phyloP scores from a whole-genome alignment of 1,284 basidiomycete species.

The Gymnopus androsaceus region DNA sequence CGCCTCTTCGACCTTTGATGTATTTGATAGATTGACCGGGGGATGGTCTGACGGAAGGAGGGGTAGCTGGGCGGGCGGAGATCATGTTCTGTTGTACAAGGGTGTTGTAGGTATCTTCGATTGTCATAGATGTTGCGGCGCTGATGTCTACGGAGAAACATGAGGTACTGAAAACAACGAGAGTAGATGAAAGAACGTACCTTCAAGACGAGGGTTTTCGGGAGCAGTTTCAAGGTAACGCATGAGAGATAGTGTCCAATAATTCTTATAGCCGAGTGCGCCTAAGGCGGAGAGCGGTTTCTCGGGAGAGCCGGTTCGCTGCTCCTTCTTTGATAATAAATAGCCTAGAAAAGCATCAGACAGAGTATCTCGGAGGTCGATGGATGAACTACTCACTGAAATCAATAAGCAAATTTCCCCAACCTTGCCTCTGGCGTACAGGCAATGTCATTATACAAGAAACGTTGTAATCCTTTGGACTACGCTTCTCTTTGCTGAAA shows the following conservation, averaged over 20 bases:
- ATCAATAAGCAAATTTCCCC: conserved; percentile 94
- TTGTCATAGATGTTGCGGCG: conserved; percentile 85
- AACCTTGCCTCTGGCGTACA: conserved; percentile 90
- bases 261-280: conserved; percentile 89
- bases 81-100: conserved; percentile 85
- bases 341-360: conserved; percentile 78
- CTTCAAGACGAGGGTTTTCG: conserved; percentile 70
- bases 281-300: conserved; percentile 91
- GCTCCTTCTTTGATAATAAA: conserved; percentile 93
- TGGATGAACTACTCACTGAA: conserved; percentile 75
- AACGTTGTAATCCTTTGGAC: conserved; percentile 94
- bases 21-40: conserved; percentile 77
- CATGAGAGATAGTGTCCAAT: conserved; percentile 94
- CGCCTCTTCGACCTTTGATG: conserved; percentile 65
- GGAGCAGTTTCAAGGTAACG: conserved; percentile 70
- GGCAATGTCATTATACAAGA: conserved; percentile 99
- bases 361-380: not conserved
- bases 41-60: conserved; percentile 58
- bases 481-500: conserved; percentile 98
- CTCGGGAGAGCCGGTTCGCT: conserved; percentile 85
- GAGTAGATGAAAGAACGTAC: conserved; percentile 39
- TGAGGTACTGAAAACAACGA: conserved; percentile 21
- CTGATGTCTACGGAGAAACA: conserved; percentile 71
- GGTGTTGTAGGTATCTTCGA: conserved; percentile 84
- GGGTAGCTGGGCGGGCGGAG: conserved; percentile 49